Evolutionary conservation across 2,329 filamentous ascomycete genomes (phyloP), one percentile per base, ranked within the genome.

Genomic region (Byssothecium circinans): DNA sequence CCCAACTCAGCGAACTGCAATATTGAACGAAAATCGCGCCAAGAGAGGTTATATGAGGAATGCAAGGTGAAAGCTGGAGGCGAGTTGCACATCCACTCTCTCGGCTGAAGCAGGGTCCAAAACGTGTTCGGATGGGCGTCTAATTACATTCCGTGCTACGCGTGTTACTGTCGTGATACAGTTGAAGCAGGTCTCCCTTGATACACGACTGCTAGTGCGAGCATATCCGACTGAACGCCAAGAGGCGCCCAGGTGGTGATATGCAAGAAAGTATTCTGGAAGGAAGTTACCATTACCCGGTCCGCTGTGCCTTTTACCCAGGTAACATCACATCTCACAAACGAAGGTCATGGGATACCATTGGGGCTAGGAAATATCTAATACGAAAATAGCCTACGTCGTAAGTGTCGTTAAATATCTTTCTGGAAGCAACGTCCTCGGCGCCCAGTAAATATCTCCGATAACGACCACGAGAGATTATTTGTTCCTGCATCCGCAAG

Each of bases 281-380:
- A 43, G 6, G 14, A 29, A 17, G 7, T 39, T 22, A 41, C 41
- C 36, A 46, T 46, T 46, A 41, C 43, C 43, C 43, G 43, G 43
- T 41, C 43, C 36, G 43, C 36, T 20, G 23, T 46, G 17, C 43
- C 43, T 46, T 41, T 46, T 46, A 25, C 17, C 43, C 34, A 40
- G 19, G 36, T n/a, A 11, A 27, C 3, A 15, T n/a, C n/a, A n/a
- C n/a, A n/a, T n/a, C n/a, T n/a, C n/a, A n/a, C n/a, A n/a, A n/a
- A n/a, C n/a, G n/a, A n/a, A n/a, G n/a, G n/a, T n/a, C n/a, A n/a
- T n/a, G n/a, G n/a, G n/a, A n/a, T n/a, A n/a, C n/a, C n/a, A n/a
- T n/a, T n/a, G n/a, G n/a, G n/a, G n/a, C n/a, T n/a, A n/a, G n/a
- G n/a, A n/a, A n/a, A n/a, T n/a, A 32, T 12, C 7, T 5, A 12